These are phyloP conservation scores for Penicillium lagena DNA, from an alignment of 495 filamentous ascomycete species.

Conservation along the genomic window DNA sequence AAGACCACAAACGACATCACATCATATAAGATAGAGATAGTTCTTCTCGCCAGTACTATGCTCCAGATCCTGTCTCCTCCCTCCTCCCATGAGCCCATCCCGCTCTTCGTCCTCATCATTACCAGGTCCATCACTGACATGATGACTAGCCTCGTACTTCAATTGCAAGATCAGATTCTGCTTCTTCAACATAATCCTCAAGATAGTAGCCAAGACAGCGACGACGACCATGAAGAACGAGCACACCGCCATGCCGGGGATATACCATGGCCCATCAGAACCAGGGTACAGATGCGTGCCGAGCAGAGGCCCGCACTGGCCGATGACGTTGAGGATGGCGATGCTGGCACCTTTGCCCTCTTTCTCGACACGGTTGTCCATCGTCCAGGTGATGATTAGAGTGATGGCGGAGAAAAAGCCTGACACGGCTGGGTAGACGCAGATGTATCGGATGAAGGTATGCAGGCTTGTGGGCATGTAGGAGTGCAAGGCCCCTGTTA, in stretches of 20 bases:
- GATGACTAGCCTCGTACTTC: background rate
- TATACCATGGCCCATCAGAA: constrained; percentile 50
- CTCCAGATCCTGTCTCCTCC: constrained; percentile 14
- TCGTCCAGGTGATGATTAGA: constrained; percentile 58
- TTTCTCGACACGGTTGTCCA: constrained; percentile 54
- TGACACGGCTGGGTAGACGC: constrained; percentile 49
- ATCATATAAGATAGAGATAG: constrained; percentile 28
- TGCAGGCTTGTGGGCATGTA: constrained; percentile 19
- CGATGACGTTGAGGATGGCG: constrained; percentile 51
- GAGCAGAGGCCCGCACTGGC: constrained; percentile 57
- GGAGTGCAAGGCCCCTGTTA: constrained; percentile 31
- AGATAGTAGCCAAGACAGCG: constrained; percentile 33
- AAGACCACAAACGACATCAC: background rate
- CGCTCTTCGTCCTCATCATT: constrained; percentile 21
- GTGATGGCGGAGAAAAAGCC: constrained; percentile 60
- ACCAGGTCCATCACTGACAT: constrained; percentile 9
- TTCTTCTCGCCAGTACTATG: constrained; percentile 13
- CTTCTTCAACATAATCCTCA: constrained; percentile 40
- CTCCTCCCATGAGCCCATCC: constrained; percentile 33
- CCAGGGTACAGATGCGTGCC: constrained; percentile 56
- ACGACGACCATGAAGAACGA: constrained; percentile 51
- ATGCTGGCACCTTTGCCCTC: constrained; percentile 52
- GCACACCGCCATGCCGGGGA: constrained; percentile 52
- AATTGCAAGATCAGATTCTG: constrained; percentile 27
- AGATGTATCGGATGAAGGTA: constrained; percentile 45